Evolutionary conservation across 257 asterid species (phyloP).

Genomic region (Nicotiana otophora): DNA sequence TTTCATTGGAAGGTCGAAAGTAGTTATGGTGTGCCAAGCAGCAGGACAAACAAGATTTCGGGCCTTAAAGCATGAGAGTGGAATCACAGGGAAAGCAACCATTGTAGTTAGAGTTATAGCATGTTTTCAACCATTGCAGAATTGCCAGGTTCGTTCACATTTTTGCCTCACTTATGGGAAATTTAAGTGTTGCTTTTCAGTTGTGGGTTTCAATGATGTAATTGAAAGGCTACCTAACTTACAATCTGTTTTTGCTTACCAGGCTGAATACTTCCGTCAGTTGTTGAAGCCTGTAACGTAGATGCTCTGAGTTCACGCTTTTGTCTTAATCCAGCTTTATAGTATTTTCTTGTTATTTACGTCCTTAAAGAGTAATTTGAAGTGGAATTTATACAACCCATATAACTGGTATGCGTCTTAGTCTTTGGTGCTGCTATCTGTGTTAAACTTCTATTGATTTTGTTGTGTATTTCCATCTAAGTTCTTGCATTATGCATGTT

Average conservation of each 20-base stretch:
- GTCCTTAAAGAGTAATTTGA: slow-evolving; percentile 28
- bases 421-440: slow-evolving; percentile 5
- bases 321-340: slow-evolving; percentile 39
- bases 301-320: slow-evolving; percentile 17
- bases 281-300: slow-evolving; percentile 93
- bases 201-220: not conserved
- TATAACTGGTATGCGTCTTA: slow-evolving; percentile 41
- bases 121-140: slow-evolving; percentile 75
- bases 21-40: slow-evolving; percentile 95
- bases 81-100: slow-evolving; percentile 65
- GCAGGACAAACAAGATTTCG: slow-evolving; percentile 67
- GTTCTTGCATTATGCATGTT: slow-evolving; percentile 11
- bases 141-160: slow-evolving; percentile 66
- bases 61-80: slow-evolving; percentile 74
- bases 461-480: slow-evolving; percentile 16
- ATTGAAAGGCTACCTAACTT: slow-evolving; percentile 21
- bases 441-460: slow-evolving; percentile 17
- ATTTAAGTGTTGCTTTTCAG: not conserved
- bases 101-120: slow-evolving; percentile 73
- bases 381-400: slow-evolving; percentile 25
- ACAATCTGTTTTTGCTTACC: slow-evolving; percentile 13
- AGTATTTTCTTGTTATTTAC: slow-evolving; percentile 21
- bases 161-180: not conserved
- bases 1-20: slow-evolving; percentile 34
- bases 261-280: slow-evolving; percentile 92